Percentiles rank a stretch among this genome's conserved stretches.
These are phyloP conservation scores for Ottelia alismoides DNA, from an alignment of 106 monocot genomes.

Conservation along the genomic window DNA sequence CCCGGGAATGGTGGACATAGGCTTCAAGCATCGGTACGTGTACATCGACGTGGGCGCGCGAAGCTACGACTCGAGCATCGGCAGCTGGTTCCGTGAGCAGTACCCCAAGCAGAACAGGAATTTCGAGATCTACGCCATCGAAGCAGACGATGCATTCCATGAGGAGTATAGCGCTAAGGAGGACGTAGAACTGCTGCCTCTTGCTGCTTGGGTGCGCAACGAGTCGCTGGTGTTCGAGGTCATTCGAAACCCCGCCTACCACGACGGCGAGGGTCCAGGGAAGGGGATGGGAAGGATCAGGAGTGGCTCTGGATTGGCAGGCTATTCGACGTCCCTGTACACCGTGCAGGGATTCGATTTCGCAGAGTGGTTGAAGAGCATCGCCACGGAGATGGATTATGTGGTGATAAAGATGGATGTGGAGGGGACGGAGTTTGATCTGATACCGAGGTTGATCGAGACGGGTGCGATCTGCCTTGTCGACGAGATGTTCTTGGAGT, in stretches of 20 bases:
- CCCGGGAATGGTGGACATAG: slow-evolving; percentile 38
- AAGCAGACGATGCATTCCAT: slow-evolving; percentile 48
- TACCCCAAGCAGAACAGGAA: slow-evolving; percentile 64
- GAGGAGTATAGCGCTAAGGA: slow-evolving; percentile 36
- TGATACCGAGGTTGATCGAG: neutral
- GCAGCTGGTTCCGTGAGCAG: slow-evolving; percentile 70
- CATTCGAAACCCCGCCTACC: slow-evolving; percentile 16
- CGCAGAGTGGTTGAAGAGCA: neutral
- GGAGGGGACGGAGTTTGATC: slow-evolving; percentile 2
- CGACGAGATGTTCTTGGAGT: slow-evolving; percentile 1
- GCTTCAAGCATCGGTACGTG: slow-evolving; percentile 38
- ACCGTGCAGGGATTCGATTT: neutral
- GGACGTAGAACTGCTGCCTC: slow-evolving; percentile 37
- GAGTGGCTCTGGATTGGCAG: no score
- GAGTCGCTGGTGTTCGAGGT: slow-evolving; percentile 56
- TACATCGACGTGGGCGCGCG: slow-evolving; percentile 62
- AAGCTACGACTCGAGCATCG: slow-evolving; percentile 72
- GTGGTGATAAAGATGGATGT: slow-evolving; percentile 5
- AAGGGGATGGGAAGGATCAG: no score
- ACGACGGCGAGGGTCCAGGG: slow-evolving; percentile 20
- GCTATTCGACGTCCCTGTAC: no score
- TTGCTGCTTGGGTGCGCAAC: slow-evolving; percentile 63
- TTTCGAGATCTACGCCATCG: slow-evolving; percentile 56
- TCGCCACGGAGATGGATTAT: neutral
- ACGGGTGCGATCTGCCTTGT: neutral